A percentile compares a stretch with the other conserved stretches of the same genome.
Conservation (phyloP, 179 eudicot genomes). For the Drosera spatulata region DNA sequence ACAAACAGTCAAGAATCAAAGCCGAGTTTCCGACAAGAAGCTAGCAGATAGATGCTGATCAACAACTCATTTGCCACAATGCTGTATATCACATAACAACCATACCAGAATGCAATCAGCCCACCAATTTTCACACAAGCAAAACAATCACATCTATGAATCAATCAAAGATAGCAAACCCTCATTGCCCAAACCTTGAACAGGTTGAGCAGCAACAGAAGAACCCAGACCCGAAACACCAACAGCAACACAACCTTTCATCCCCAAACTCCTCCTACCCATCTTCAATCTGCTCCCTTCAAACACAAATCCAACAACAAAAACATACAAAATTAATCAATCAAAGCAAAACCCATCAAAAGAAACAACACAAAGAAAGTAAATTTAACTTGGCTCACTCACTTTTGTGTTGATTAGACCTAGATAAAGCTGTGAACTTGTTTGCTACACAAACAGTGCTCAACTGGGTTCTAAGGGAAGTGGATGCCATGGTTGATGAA, state of each 20-base stretch:
- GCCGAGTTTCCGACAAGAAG: too few relatives aligned
- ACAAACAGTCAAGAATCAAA: too few relatives aligned
- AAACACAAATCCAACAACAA: background rate
- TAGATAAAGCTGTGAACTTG: too few relatives aligned
- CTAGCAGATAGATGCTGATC: too few relatives aligned
- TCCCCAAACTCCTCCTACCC: conserved; percentile 57
- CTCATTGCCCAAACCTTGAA: conserved; percentile 38
- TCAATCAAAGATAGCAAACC: background rate
- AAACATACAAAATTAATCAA: too few relatives aligned
- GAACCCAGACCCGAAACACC: conserved; percentile 57
- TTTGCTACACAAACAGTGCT: too few relatives aligned
- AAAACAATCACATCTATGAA: background rate
- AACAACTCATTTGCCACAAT: too few relatives aligned
- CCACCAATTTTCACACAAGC: background rate
- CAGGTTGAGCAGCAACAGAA: conserved; percentile 42
- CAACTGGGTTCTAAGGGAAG: too few relatives aligned
- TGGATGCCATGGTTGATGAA: too few relatives aligned
- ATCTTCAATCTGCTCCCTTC: conserved; percentile 53
- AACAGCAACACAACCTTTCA: conserved; percentile 67
- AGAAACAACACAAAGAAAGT: conserved; percentile 3
- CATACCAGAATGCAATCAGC: background rate
- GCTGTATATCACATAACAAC: too few relatives aligned
- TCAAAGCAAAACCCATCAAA: conserved; percentile 16
- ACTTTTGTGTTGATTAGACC: too few relatives aligned
- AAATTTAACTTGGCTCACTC: too few relatives aligned